Base-by-base conservation (phyloP, 192 early-diverging fungal genomes). In the Tieghemiomyces parasiticus region DNA sequence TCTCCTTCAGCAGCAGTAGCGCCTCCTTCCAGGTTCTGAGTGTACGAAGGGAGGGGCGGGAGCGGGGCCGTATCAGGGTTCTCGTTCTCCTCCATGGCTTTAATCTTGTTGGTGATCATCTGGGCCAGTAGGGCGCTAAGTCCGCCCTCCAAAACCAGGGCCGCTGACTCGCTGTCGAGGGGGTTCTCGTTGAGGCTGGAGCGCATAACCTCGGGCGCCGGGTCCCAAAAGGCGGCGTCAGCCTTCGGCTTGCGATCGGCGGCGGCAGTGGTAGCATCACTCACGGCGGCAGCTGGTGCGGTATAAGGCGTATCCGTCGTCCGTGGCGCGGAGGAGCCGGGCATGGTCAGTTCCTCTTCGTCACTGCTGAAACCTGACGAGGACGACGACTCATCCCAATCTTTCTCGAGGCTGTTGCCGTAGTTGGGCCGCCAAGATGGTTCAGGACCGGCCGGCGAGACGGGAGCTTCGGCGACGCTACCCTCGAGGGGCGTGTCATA, bases 21-120 rank as follows among this genome's bases (percentile, higher is more conserved):
- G n/a, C n/a, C n/a, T n/a, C n/a, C n/a, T n/a, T n/a, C n/a, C n/a
- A n/a, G n/a, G n/a, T n/a, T n/a, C n/a, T n/a, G n/a, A n/a, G n/a
- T n/a, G n/a, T n/a, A n/a, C n/a, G 54, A 56, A 20, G 54, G 54
- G 19, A 56, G 24, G 13, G 54, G 54, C 24, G 54, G 54, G 9
- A 31, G 54, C 16, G 54, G 54, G 32, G 54, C 16, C 54, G 28
- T 16, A 24, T 56, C 54, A 10, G 24, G 0, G 24, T 26, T 12
- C 13, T 34, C 54, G 24, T 56, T 26, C 2, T 26, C 54, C 32
- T 56, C 54, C 54, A 56, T 56, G 32, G 54, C 54, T 14, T 56
- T 29, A 0, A 56, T 29, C 29, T 56, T 56, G 54, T 56, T 56
- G 14, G 54, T 56, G 34, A 56, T 56, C 54, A 56, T 56, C 20